Evolutionary conservation across 768 basidiomycete genomes (phyloP), one percentile per base, ranked within the genome.

Genomic region (Neoboletus magnificus): DNA sequence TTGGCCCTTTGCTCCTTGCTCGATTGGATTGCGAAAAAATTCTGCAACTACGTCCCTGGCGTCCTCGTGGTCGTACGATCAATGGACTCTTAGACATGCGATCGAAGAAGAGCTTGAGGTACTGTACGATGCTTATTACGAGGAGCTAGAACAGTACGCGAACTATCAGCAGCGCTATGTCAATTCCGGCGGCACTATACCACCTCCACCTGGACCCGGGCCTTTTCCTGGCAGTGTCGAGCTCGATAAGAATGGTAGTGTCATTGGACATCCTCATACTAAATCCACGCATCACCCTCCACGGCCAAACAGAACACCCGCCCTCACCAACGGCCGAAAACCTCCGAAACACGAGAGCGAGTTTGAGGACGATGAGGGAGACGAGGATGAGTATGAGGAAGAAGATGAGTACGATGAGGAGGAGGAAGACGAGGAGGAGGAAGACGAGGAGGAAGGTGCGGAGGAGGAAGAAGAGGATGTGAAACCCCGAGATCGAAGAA

Each of bases 61-160:
- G 49, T 55, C 33, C 54, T 50, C 48, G 40, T 54, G 57, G 50
- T 61, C 55, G 32, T 45, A 65, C 44, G 48, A 54, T 61, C 58
- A 51, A 58, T 42, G 62, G 57, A 39, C 50, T 43, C 62, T 64
- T 68, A 95, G 92, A 66, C 88, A 89, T 79, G 95, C 95, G 61
- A 98, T 99, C 79, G 97, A 99, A 80, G 92, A 95, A 79, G 97
- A 99, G 81, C 89, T 99, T 75, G 93, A 98, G 81, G 92, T 94
- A 79, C 87, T 98, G 77, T 99, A 99, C 84, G 96, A 98, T 83
- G 94, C 95, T 80, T 99, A 98, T 84, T 98, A 98, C 85, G 93
- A 97, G 74, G 96, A 98, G 82, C 88, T 99, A 80, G 93, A 97
- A 82, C 87, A 90, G 79, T 98, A 98, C 84, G 97, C 95, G 75